phyloP scores from a whole-genome alignment of 805 yeast genomes.

The Scheffersomyces ergatensis region DNA sequence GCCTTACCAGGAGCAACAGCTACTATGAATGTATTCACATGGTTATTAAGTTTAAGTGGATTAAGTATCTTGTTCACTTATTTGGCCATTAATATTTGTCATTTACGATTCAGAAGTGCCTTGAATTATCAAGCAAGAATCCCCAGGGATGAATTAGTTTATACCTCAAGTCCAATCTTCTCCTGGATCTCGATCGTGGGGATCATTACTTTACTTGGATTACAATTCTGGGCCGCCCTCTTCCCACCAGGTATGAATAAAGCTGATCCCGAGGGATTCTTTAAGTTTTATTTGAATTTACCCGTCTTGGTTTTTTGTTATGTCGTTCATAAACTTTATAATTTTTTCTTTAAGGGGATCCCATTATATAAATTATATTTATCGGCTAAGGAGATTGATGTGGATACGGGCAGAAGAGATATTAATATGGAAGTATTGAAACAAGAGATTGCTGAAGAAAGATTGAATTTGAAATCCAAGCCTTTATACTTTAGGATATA shows the following conservation, averaged over 20 bases:
- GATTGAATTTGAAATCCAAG: constrained; percentile 7
- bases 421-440: constrained; percentile 51
- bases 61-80: constrained; percentile 27
- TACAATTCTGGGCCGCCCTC: constrained; percentile 39
- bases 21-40: constrained; percentile 23
- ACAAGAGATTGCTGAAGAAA: constrained; percentile 51
- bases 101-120: constrained; percentile 27
- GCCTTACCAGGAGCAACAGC: constrained; percentile 23
- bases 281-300: constrained; percentile 53
- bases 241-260: constrained; percentile 26
- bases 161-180: constrained; percentile 27
- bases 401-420: constrained; percentile 62
- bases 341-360: constrained; percentile 19
- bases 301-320: constrained; percentile 43
- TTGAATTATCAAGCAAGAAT: constrained; percentile 19
- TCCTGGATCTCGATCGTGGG: constrained; percentile 31
- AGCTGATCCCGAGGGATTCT: constrained; percentile 42
- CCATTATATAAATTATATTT: constrained; percentile 36
- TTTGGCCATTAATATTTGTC: constrained; percentile 28
- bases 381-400: constrained; percentile 51
- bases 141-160: constrained; percentile 27
- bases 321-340: constrained; percentile 50
- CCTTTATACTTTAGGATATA: constrained; percentile 11
- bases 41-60: constrained; percentile 30
- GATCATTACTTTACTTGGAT: constrained; percentile 23